Evolutionary conservation across 768 basidiomycete species (phyloP).

Genomic region (Lentinula sp.): DNA sequence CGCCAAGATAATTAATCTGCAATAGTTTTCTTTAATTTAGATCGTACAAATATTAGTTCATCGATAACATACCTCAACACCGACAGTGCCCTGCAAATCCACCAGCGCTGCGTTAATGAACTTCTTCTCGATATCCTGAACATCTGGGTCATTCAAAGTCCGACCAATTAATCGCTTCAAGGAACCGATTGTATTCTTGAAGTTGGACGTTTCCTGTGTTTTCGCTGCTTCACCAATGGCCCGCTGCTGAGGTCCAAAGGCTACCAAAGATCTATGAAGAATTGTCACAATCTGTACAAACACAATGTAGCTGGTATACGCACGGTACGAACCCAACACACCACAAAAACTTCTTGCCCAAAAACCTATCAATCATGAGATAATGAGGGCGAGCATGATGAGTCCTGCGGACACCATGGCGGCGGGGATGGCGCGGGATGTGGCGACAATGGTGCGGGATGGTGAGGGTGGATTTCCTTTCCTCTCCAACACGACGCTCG

Average conservation of each 20-base stretch:
- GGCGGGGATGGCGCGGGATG: no score
- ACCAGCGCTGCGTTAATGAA: conserved; percentile 85
- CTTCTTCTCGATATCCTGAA: conserved; percentile 81
- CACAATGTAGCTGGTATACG: conserved; percentile 23
- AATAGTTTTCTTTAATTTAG: not conserved
- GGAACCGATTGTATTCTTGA: conserved; percentile 93
- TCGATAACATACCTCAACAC: conserved; percentile 63
- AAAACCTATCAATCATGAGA: no score
- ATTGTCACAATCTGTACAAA: not conserved
- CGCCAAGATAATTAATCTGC: conserved; percentile 87
- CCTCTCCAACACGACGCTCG: no score
- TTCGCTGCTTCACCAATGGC: conserved; percentile 93
- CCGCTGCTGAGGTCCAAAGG: conserved; percentile 89
- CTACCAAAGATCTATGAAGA: conserved; percentile 75
- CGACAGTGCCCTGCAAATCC: conserved; percentile 79
- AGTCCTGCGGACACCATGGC: no score
- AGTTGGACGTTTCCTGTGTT: conserved; percentile 96
- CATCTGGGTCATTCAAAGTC: conserved; percentile 72
- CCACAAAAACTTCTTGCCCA: no score
- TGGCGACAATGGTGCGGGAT: no score
- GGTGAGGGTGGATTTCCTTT: no score
- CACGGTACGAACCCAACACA: conserved; percentile 94
- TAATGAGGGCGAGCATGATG: no score
- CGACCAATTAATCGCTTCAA: conserved; percentile 90
- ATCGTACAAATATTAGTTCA: conserved; percentile 4